phyloP scores from a whole-genome alignment of 2,329 filamentous ascomycete species.

The Botryotinia narcissicola region DNA sequence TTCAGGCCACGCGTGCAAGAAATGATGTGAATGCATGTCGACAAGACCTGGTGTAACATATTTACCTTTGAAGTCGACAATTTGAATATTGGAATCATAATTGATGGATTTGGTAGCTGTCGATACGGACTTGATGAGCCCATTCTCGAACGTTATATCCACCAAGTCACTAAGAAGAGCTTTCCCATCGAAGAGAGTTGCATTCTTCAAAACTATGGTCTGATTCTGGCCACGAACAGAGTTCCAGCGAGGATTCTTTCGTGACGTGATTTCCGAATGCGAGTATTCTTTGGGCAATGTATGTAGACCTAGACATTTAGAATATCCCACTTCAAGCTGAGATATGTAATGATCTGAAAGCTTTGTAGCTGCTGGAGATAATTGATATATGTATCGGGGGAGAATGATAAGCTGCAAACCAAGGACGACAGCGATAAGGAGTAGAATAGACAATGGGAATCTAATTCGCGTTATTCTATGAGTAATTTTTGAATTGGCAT shows the following conservation, averaged over 20 bases:
- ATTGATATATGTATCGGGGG: conserved; percentile 29
- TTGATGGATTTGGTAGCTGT: conserved; percentile 23
- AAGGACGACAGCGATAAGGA: conserved; percentile 27
- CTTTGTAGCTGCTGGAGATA: conserved; percentile 23
- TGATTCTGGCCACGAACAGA: conserved; percentile 40
- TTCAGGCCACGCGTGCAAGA: conserved; percentile 40
- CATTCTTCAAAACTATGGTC: conserved; percentile 43
- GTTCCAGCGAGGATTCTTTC: conserved; percentile 45
- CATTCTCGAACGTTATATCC: conserved; percentile 43
- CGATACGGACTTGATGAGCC: conserved; percentile 40
- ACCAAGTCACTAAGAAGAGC: conserved; percentile 37
- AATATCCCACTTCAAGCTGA: conserved; percentile 29
- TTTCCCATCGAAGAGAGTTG: conserved; percentile 46
- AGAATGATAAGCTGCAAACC: conserved; percentile 32
- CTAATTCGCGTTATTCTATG: conserved; percentile 17
- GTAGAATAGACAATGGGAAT: conserved; percentile 29
- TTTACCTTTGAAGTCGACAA: conserved; percentile 40
- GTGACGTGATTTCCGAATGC: conserved; percentile 24
- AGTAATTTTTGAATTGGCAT: not conserved
- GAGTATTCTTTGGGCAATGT: conserved; percentile 25
- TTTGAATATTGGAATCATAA: conserved; percentile 28
- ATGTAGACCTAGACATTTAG: conserved; percentile 34
- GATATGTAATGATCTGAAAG: conserved; percentile 30
- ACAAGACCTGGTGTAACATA: conserved; percentile 47
- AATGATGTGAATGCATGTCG: conserved; percentile 48